Percentiles rank a stretch among this genome's conserved stretches.
phyloP scores from a whole-genome alignment of 768 basidiomycete genomes.

The Crepidotus variabilis region DNA sequence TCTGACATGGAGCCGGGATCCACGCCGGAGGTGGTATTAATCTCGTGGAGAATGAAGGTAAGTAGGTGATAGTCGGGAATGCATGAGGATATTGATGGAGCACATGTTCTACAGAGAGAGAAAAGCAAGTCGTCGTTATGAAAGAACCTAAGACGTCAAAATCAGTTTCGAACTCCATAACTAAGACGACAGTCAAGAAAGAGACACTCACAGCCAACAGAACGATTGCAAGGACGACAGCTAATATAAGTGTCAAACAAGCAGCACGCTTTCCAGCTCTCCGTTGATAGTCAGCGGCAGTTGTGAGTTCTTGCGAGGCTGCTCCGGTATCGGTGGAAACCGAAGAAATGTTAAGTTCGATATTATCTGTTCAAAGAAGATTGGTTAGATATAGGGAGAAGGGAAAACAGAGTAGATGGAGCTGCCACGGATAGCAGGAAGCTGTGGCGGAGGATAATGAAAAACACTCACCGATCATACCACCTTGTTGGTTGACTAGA shows the following conservation, averaged over 20 bases:
- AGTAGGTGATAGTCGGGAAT: background rate
- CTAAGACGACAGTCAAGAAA: background rate
- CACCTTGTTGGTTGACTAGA: constrained; percentile 90
- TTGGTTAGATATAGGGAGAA: background rate
- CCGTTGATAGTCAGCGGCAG: constrained; percentile 91
- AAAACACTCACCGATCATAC: constrained; percentile 76
- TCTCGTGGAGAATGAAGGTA: background rate
- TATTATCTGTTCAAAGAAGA: constrained; percentile 68
- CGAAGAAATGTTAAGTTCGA: constrained; percentile 88
- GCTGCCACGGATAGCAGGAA: no score
- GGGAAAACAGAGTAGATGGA: no score
- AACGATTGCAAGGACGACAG: constrained; percentile 84
- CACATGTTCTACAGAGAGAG: background rate
- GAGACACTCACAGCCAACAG: constrained; percentile 74
- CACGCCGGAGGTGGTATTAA: no score
- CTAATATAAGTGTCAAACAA: constrained; percentile 85
- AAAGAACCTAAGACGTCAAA: constrained; percentile 8
- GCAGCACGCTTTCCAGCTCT: constrained; percentile 89
- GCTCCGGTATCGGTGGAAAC: constrained; percentile 79
- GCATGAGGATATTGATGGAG: background rate
- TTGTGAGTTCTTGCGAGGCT: constrained; percentile 82
- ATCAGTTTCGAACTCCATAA: background rate
- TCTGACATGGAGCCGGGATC: no score
- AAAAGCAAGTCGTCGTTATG: background rate
- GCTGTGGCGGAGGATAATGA: background rate